Evolutionary conservation across 2,329 filamentous ascomycete genomes (phyloP), one percentile per base, ranked within the genome.

Genomic region (Ampelomyces quisqualis): DNA sequence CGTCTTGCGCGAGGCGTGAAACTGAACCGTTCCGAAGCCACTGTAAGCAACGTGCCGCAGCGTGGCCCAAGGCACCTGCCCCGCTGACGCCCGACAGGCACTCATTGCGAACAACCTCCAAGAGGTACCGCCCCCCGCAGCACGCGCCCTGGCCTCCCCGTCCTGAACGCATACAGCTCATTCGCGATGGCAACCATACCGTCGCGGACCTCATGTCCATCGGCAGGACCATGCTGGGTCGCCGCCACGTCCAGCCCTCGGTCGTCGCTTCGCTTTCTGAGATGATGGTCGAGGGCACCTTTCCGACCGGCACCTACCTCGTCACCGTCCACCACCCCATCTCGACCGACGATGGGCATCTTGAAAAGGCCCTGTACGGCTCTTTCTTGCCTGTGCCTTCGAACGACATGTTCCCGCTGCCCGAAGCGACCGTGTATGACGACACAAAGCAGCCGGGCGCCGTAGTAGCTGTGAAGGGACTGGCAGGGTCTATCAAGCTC

Each of bases 301-400:
- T 97, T 64, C 85, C 82, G 19, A 85, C 81, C 5, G 91, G 91
- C 39, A 95, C 90, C 2, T 96, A 95, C 64, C 82, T 97, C 27
- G 90, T 97, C 23, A 97, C 91, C 0, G 88, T 97, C 13, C 89
- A 95, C 70, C 82, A 94, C 64, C 91, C 91, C 18, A 86, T 97
- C 68, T 82, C 83, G 52, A 84, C 82, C 45, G 85, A 95, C 51
- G 86, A 96, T 64, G 91, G 90, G 4, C 84, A 96, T 68, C 75
- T 96, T 22, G 82, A 81, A n/a, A 84, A 84, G 59, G 91, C 91
- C 1, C 74, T 97, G 3, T 97, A 96, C 67, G 90, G 90, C 18
- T 91, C 86, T 49, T 96, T 97, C 67, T 73, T 97, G 29, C 91
- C 91, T 0, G 70, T 95, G 0, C 91, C 91, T 0, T 75, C 77